Percentiles rank a stretch among this genome's conserved stretches.
phyloP scores from a whole-genome alignment of 169 alveolate genomes.

The Eimeria mitis region DNA sequence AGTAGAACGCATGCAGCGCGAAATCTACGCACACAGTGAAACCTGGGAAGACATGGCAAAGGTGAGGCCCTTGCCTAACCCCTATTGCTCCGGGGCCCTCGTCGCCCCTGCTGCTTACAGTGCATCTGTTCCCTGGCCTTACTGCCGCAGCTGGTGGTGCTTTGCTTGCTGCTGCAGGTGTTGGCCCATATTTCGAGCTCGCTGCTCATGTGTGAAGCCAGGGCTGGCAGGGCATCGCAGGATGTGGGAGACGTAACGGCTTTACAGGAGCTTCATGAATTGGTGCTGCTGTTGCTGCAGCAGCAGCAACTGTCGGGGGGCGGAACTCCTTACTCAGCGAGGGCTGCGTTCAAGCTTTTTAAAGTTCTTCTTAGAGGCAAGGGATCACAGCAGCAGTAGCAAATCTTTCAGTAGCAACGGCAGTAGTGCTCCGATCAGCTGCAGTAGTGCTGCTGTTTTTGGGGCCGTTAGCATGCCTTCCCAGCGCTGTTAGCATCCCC shows the following conservation, averaged over 20 bases:
- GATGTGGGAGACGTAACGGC: constrained; percentile 39
- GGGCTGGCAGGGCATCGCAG: constrained; percentile 9
- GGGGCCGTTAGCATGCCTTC: neutral
- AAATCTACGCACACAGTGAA: neutral
- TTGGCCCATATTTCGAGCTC: constrained; percentile 23
- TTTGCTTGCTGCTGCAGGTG: constrained; percentile 25
- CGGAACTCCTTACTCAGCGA: neutral
- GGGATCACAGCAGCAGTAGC: neutral
- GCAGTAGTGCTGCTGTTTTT: neutral
- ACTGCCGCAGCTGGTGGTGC: constrained; percentile 9
- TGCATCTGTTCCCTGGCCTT: neutral
- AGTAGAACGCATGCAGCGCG: constrained; percentile 64
- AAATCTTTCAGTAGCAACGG: neutral
- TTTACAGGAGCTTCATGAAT: constrained; percentile 9
- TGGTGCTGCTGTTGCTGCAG: constrained; percentile 55
- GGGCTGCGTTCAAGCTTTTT: constrained; percentile 23
- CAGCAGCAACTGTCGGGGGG: constrained; percentile 23
- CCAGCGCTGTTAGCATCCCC: neutral
- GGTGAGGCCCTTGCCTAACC: constrained; percentile 19
- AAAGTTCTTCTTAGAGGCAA: constrained; percentile 50
- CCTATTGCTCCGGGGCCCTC: neutral
- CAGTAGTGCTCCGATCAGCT: neutral
- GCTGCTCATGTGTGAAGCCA: constrained; percentile 45
- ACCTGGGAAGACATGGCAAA: constrained; percentile 37
- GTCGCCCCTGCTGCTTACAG: neutral